Evolutionary conservation across 2,329 filamentous ascomycete species (phyloP), one percentile per base, ranked within the genome.

Genomic region (Alternaria rosae): DNA sequence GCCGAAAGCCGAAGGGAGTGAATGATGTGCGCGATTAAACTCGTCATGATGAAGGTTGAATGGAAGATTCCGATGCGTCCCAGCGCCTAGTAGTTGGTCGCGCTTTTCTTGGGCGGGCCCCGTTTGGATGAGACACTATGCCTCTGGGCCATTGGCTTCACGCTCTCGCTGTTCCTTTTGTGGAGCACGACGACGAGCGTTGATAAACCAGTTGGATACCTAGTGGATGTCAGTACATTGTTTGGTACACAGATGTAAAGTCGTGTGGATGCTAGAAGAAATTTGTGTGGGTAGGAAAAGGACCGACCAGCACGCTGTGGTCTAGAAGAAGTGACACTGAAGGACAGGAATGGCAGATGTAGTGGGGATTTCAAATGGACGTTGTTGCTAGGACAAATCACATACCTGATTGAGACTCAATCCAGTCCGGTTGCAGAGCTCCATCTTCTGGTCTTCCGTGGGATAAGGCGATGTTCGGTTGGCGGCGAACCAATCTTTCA

Each of bases 381-480:
- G 55, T 51, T 44, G 41, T 28, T 45, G 43, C 35, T 42, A 28
- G 20, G 53, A 54, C 13, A 20, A 23, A 17, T 50, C 21, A 71
- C 61, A 50, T 68, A 75, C 87, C 88, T 83, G 84, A 88, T 91
- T 94, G 82, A 96, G 90, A 57, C 92, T 90, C 26, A 97, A 82
- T 1, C 89, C 89, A 1, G 93, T 97, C 73, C 88, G 84, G 48
- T 86, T 85, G 85, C 93, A 92, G 50, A 97, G 84, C 61, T 91
- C 87, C 74, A 94, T 88, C 79, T 97, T 96, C 81, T 96, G 91
- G 65, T 96, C 92, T 78, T 96, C 92, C 5, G 89, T 93, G 1
- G 93, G 93, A 76, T 97, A 97, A 0, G 93, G 92, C 73, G 95
- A 92, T 10, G 69, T 62, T 17, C 71, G 57, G 57, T 78, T 73